Evolutionary conservation across 371 early-diverging fungal genomes (phyloP), one percentile per base, ranked within the genome.

Genomic region (Sanchytrium tribonematis): DNA sequence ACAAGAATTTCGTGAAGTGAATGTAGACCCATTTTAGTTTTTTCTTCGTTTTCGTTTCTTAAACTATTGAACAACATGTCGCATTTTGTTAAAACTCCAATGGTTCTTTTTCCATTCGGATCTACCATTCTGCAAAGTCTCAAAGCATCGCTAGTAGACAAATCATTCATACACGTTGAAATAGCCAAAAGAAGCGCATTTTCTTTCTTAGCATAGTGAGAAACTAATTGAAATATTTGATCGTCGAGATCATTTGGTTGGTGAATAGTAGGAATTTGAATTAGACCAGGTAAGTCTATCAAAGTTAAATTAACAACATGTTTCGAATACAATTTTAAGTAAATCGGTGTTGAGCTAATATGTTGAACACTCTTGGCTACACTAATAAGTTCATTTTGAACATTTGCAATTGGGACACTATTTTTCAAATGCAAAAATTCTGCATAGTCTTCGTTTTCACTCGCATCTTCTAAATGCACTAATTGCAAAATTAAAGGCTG

Each of bases 191-290:
- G 78, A 29, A 81, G 74, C 65, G 94, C 85, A 28, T 77, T 66
- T 22, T 73, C 73, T n/a, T 78, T 74, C 31, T 31, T 1, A 68
- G 80, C 79, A 71, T 81, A 80, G 1, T 29, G 30, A 27, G 70
- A 66, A 5, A 80, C 80, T 0, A 79, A 67, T 22, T 75, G 77
- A 66, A 79, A 68, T 17, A 80, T 77, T 71, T 79, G 31, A 0
- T 69, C 71, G 68, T 80, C 78, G 31, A 74, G 75, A 1, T 70
- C 66, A 30, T 80, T 77, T 12, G 77, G 74, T 30, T 31, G 67
- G 28, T 70, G 66, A 31, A 78, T 94, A 29, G 94, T 91, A 29
- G 97, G 96, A 48, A 48, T 48, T 81, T 83, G 71, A 70, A 93
- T 97, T 76, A 94, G 77, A 66, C 81, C 81, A 0, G 81, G 81